Evolutionary conservation across 208 protist species (phyloP).

Genomic region (Leishmania major): DNA sequence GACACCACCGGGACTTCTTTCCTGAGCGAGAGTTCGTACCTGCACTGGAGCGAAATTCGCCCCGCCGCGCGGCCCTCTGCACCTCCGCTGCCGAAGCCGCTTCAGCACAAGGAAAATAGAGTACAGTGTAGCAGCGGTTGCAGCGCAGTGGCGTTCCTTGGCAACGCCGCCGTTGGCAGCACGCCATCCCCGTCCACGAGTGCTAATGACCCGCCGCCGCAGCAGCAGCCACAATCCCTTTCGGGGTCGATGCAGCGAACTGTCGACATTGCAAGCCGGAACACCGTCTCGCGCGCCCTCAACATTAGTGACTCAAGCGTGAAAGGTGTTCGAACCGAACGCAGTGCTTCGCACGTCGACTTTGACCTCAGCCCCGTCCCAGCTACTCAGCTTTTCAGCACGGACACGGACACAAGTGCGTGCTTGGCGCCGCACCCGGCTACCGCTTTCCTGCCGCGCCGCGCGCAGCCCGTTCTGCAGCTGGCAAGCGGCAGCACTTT

Average conservation of each 20-base stretch:
- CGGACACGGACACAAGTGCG: slow-evolving; percentile 13
- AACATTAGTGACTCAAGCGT: slow-evolving; percentile 34
- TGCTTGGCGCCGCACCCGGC: slow-evolving; percentile 12
- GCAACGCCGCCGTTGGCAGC: slow-evolving; percentile 1
- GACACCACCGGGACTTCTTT: slow-evolving; percentile 27
- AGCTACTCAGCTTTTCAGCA: slow-evolving; percentile 21
- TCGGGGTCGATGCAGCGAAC: slow-evolving; percentile 14
- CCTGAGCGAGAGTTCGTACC: slow-evolving; percentile 29
- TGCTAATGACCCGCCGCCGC: slow-evolving; percentile 7
- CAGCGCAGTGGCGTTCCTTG: slow-evolving; percentile 6
- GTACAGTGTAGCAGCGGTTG: slow-evolving; percentile 7
- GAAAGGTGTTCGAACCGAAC: slow-evolving; percentile 13
- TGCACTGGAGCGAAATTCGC: slow-evolving; percentile 35
- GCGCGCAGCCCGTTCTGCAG: slow-evolving; percentile 24
- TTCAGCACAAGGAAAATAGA: background rate
- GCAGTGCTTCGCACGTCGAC: slow-evolving; percentile 28
- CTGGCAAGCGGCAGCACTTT: slow-evolving; percentile 34
- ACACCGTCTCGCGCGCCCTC: slow-evolving; percentile 25
- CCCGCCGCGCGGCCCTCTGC: slow-evolving; percentile 5
- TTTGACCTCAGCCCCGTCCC: slow-evolving; percentile 30
- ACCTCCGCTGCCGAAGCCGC: background rate
- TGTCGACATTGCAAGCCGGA: background rate
- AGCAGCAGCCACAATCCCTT: slow-evolving; percentile 3
- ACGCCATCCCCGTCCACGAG: slow-evolving; percentile 13
- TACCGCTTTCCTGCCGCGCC: slow-evolving; percentile 6